Base-by-base conservation (phyloP, 768 basidiomycete genomes). In the Leccinum uliginosum region DNA sequence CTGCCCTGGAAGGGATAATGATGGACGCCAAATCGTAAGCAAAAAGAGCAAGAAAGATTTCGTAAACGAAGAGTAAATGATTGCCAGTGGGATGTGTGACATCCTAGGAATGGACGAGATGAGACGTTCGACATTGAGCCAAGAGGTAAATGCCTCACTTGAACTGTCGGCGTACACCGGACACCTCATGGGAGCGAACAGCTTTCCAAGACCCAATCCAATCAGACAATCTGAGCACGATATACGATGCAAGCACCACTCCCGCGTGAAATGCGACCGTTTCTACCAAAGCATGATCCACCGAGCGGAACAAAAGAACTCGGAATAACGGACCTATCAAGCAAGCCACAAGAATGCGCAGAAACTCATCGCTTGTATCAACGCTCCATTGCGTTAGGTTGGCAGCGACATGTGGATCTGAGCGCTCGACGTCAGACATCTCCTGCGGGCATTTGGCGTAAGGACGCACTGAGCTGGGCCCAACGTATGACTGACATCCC, bases 31-130 rank as follows among this genome's bases (percentile, higher is more conserved):
- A 57, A 93, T 85, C 1, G 91, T 85, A 24, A 93, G 78, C 4
- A 91, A 77, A 63, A 89, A 84, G n/a, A 93, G 79, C 6, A 93
- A 78, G 66, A 93, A 91, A 17, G 90, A 79, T 66, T 93, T 93
- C 6, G 87, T 90, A 21, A 92, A 71, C 2, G 91, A 93, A 0
- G 91, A 91, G 65, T 93, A 93, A 67, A 92, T 79, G 6, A 93
- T 75, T 12, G 84, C 83, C n/a, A 93, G 77, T 3, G 91, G 85
- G 40, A 93, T 80, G 34, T 91, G 78, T 0, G 88, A 87, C 53
- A 85, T 79, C 62, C 89, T 89, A 34, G 44, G 32, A 32, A 38
- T 19, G 59, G 53, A 32, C 9, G 23, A 40, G 23, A 27, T 56
- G 14, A 44, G 29, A 46, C 5, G 10, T 19, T 32, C 8, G n/a